Conservation (phyloP, 768 basidiomycete genomes). For the Rossbeevera mucosa region DNA sequence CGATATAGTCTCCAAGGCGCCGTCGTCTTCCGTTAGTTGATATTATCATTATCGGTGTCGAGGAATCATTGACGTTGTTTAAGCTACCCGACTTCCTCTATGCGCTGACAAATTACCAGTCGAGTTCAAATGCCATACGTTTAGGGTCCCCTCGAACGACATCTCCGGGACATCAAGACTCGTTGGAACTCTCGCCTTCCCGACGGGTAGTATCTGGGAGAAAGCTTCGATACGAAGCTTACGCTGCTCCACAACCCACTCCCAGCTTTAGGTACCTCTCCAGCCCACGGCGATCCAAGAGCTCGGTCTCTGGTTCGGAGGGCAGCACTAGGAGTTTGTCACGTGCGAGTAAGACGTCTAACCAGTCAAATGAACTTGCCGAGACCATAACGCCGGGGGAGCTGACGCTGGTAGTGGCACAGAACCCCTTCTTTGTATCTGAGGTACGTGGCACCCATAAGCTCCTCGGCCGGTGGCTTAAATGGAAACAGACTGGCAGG, state of each 20-base stretch:
- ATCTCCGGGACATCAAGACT: slow-evolving; percentile 16
- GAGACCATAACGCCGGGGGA: slow-evolving; percentile 32
- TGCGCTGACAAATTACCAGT: slow-evolving; percentile 40
- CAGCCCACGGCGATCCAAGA: slow-evolving; percentile 29
- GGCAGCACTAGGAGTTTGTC: slow-evolving; percentile 32
- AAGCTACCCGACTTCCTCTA: slow-evolving; percentile 71
- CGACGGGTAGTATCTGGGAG: slow-evolving; percentile 32
- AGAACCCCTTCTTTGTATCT: slow-evolving; percentile 7
- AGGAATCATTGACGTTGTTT: slow-evolving; percentile 3
- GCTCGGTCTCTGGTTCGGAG: slow-evolving; percentile 35
- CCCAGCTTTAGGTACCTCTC: slow-evolving; percentile 39
- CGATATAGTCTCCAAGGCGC: slow-evolving; percentile 44
- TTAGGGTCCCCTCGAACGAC: slow-evolving; percentile 8
- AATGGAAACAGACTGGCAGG: slow-evolving; percentile 9
- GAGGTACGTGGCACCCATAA: slow-evolving; percentile 18
- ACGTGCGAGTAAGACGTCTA: slow-evolving; percentile 18
- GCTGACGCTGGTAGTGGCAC: slow-evolving; percentile 24
- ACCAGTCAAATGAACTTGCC: slow-evolving; percentile 23
- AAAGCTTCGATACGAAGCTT: slow-evolving; percentile 66
- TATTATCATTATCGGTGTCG: not conserved
- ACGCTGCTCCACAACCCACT: slow-evolving; percentile 55
- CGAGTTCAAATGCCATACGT: not conserved
- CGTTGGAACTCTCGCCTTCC: slow-evolving; percentile 16
- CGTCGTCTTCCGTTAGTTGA: slow-evolving; percentile 52
- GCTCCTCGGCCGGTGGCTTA: slow-evolving; percentile 1